Evolutionary conservation across 2,329 filamentous ascomycete genomes (phyloP).

Genomic region (Didymella exigua): DNA sequence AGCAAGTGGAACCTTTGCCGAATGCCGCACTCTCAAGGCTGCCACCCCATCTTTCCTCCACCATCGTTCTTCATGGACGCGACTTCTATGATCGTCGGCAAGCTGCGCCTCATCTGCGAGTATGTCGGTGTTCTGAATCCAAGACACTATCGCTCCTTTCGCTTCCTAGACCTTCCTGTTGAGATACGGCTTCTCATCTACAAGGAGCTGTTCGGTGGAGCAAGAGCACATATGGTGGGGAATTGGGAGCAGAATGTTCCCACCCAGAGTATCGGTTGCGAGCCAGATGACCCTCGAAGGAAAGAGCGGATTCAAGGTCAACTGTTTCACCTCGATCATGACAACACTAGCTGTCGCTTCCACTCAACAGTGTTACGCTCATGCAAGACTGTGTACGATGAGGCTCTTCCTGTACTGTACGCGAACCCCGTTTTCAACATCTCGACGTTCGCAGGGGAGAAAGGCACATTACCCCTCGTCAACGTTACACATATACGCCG

Average conservation of each 20-base stretch:
- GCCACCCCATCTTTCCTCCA: not conserved
- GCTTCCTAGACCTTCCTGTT: not conserved
- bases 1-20: not conserved
- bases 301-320: not conserved
- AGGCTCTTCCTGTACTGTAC: not conserved
- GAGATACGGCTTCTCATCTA: not conserved
- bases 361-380: not conserved
- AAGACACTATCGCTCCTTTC: not conserved
- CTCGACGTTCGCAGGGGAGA: not conserved
- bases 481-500: not conserved
- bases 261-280: not conserved
- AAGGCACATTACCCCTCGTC: not conserved
- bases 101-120: not conserved
- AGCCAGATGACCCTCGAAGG: not conserved
- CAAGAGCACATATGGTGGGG: not conserved
- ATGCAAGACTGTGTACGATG: not conserved
- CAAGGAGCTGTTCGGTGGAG: not conserved
- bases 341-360: not conserved
- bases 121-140: not conserved
- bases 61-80: not conserved
- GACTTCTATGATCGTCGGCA: not conserved
- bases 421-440: not conserved
- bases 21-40: not conserved
- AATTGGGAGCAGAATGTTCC: not conserved
- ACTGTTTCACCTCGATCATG: not conserved